phyloP scores from a whole-genome alignment of 2,329 filamentous ascomycete genomes.

The Microdochium bolleyi region DNA sequence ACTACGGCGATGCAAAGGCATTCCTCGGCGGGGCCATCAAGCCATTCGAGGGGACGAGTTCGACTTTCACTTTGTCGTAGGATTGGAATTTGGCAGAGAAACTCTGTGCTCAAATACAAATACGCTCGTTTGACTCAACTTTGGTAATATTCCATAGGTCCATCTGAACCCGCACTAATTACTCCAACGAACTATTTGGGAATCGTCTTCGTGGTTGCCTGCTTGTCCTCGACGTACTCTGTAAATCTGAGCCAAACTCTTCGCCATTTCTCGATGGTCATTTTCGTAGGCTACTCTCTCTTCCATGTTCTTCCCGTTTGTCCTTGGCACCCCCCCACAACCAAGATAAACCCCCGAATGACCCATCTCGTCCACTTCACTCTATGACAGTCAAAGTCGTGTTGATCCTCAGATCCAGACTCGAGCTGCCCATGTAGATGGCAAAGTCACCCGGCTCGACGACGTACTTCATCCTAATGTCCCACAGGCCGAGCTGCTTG shows the following conservation, averaged over 20 bases:
- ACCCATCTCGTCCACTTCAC: no score
- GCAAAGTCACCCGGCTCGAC: conserved; percentile 65
- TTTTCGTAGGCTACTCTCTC: no score
- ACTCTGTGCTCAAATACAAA: neutral
- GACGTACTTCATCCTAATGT: conserved; percentile 58
- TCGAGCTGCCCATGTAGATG: conserved; percentile 53
- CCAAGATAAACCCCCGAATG: no score
- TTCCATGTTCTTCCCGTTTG: no score
- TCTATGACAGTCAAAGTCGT: conserved; percentile 42
- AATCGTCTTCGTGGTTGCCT: no score
- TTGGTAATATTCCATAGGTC: no score
- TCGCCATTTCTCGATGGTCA: no score
- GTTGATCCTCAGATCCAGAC: conserved; percentile 46
- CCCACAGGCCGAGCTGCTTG: conserved; percentile 44
- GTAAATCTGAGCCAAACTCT: no score
- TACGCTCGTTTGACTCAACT: no score
- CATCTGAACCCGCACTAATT: no score
- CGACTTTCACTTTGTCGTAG: conserved; percentile 35
- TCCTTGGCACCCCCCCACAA: no score
- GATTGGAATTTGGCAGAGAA: neutral
- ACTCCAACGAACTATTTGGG: no score
- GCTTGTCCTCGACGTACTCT: neutral
- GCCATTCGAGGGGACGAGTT: conserved; percentile 62
- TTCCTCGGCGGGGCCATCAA: conserved; percentile 50
- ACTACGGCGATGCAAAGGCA: conserved; percentile 77